Base-by-base conservation (phyloP, 208 protist species). In the Herpetomonas samuelpessoai region DNA sequence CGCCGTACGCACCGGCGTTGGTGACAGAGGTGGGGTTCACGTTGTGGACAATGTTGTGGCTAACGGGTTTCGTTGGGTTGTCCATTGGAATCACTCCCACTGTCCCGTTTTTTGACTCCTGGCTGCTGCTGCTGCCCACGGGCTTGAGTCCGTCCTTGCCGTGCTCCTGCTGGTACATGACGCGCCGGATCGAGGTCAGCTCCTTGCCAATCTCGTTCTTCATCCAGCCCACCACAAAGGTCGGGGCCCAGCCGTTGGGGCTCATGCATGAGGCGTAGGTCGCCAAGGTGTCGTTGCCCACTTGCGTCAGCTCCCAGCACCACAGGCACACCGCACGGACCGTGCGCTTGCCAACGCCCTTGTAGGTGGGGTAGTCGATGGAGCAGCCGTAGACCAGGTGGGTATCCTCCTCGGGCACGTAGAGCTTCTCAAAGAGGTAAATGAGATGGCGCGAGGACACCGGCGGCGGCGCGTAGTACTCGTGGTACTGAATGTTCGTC, bases 171-270 rank as follows among this genome's bases (percentile, higher is more conserved):
- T 74, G 62, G 73, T 95, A 92, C 10, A 92, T 57, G 48, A 95
- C 61, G 18, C 73, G 68, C 18, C 88, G 82, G 22, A 71, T 71
- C 29, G 65, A 56, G 53, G 73, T 61, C 26, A 95, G 59, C 68
- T 95, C 88, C 62, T 92, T 92, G 7, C 69, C 84, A 51, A 92
- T 88, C 54, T 79, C 83, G 14, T 70, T 78, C 76, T 92, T 90
- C 63, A 95, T 76, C 81, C 82, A 95, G 45, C 81, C 76, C 1
- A 95, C 66, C n/a, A 95, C 68, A 56, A 95, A 95, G 3, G 85
- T 84, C 19, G 88, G 88, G 16, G 85, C 79, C 85, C 88, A 95
- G 24, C 84, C 88, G 52, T 86, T 83, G 9, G 85, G 88, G 58
- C 79, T 91, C 80, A 95, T 88, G 76, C 82, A 91, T 14, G 74